Base-by-base conservation (phyloP, 2,329 filamentous ascomycete genomes). In the Fusarium sp. region DNA sequence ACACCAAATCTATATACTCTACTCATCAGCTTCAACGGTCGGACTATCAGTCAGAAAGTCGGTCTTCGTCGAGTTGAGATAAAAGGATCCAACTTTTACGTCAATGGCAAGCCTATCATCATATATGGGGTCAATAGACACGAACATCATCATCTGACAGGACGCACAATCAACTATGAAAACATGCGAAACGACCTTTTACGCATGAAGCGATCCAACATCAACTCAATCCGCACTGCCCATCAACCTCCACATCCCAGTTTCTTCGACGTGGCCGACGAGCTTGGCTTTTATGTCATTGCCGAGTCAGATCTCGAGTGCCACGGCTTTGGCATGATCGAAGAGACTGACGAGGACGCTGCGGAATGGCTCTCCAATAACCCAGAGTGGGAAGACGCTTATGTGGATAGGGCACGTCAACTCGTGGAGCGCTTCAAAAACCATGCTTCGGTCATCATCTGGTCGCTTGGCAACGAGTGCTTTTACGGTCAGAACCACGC, bases 391-490 rank as follows among this genome's bases (percentile, higher is more conserved):
- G 76, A 76, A 51, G 81, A 84, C 2, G 86, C 88, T 0, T 91
- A 92, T 64, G 75, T 91, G 2, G 89, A 91, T 69, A 83, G 89
- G 1, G 86, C 86, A 5, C 76, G 80, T 26, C 87, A 90, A 58
- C 78, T 91, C 63, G 85, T 91, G 0, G 79, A 84, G 64, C 80
- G 89, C 10, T 79, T 81, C 61, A 81, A 79, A 64, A 82, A 91
- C 48, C 86, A 90, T 63, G 78, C 88, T 0, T 88, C 81, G 6
- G 78, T 92, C 4, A 84, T 91, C 40, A 84, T 91, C 47, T 92
- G 89, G 90, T 89, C 85, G 15, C 77, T 92, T 0, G 89, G 89
- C 0, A 92, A 91, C 54, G 89, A 91, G 70, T 82, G 88, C 0
- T 91, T 90, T 67, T 91, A 90, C 55, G 89, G 89, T 0, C 76